A percentile compares a stretch with the other conserved stretches of the same genome.
phyloP scores from a whole-genome alignment of 78 protist species.

The slime mould (Dictyostelium discoideum) region dicty_2.7 NC_007091.3:4750501-4751000 shows the following conservation, averaged over 20 bases:
- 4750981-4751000: background rate
- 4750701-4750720: background rate
- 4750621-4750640: background rate
- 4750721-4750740: constrained; percentile 4
- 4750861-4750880: constrained; percentile 13
- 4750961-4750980: background rate
- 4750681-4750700: background rate
- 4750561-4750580: background rate
- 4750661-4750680: background rate
- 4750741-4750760: background rate
- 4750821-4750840: background rate
- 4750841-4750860: background rate
- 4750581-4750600: background rate
- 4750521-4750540: constrained; percentile 7
- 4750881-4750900: background rate
- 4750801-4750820: background rate
- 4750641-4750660: background rate
- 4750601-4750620: background rate
- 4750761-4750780: constrained; percentile 5
- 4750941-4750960: no score
- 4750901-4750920: background rate
- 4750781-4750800: background rate
- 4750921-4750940: background rate
- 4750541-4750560: background rate
- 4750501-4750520: constrained; percentile 18